Evolutionary conservation across 2,329 filamentous ascomycete genomes (phyloP).

Genomic region (Magnaporthales sp.): DNA sequence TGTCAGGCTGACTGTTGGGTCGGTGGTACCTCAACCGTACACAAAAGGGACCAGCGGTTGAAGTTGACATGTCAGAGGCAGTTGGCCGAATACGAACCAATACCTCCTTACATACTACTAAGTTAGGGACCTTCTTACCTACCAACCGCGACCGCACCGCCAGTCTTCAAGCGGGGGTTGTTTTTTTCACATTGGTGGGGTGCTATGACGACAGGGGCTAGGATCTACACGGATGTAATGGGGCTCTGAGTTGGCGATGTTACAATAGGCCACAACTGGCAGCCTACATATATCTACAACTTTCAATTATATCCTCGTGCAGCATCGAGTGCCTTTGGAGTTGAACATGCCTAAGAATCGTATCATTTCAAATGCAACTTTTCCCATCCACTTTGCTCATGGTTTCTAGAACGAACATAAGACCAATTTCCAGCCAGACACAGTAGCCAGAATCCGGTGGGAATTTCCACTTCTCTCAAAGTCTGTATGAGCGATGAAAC

Average conservation of each 20-base stretch:
- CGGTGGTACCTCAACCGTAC: neutral
- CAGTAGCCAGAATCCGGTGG: neutral
- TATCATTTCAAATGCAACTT: neutral
- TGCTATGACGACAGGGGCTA: neutral
- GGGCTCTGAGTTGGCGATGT: neutral
- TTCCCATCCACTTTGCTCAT: neutral
- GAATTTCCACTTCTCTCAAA: neutral
- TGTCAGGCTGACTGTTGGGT: neutral
- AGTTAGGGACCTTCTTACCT: neutral
- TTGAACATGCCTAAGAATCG: neutral
- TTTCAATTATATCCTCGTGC: too few species aligned
- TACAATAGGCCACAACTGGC: neutral
- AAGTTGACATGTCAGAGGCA: neutral
- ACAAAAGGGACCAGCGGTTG: neutral
- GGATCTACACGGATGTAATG: neutral
- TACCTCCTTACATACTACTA: neutral
- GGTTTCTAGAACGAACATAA: neutral
- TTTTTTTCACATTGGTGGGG: neutral
- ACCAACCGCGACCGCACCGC: neutral
- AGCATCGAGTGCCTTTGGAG: neutral
- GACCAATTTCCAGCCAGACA: neutral
- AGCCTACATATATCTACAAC: neutral
- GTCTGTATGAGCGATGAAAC: neutral
- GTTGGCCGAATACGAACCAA: neutral
- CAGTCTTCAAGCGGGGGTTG: neutral